Conservation (phyloP, 768 basidiomycete genomes). For the Auriscalpium microsporum region DNA sequence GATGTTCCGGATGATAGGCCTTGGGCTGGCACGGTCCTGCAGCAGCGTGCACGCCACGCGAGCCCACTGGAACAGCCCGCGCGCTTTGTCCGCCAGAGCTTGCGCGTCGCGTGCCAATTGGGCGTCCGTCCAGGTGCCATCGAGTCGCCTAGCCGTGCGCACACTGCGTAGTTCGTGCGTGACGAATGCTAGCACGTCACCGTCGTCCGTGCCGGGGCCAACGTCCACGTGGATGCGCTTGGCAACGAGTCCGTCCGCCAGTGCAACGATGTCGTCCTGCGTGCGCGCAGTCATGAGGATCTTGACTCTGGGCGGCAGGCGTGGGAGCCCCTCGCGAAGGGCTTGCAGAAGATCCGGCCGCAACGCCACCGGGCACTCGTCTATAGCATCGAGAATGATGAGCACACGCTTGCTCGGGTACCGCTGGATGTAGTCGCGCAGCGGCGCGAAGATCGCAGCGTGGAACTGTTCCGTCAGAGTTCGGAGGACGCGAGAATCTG, state of each 20-base stretch:
- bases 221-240: background rate
- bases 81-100: background rate
- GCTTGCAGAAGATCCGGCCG: background rate
- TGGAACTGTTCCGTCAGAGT: background rate
- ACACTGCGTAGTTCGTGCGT: background rate
- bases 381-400: background rate
- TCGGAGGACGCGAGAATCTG: background rate
- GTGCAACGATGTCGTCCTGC: background rate
- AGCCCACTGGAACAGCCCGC: background rate
- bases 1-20: background rate
- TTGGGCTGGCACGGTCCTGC: background rate
- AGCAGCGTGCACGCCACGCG: background rate
- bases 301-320: background rate
- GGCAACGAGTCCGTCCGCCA: background rate
- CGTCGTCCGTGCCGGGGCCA: background rate
- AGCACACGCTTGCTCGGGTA: background rate
- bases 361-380: background rate
- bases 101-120: background rate
- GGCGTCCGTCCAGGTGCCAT: background rate
- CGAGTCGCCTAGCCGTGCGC: background rate
- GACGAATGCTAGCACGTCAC: background rate
- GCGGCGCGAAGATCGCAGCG: background rate
- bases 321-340: background rate
- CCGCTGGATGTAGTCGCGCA: background rate
- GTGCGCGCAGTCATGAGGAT: background rate